Conservation (phyloP, 306 rosid species). For the Begonia peltatifolia region DNA sequence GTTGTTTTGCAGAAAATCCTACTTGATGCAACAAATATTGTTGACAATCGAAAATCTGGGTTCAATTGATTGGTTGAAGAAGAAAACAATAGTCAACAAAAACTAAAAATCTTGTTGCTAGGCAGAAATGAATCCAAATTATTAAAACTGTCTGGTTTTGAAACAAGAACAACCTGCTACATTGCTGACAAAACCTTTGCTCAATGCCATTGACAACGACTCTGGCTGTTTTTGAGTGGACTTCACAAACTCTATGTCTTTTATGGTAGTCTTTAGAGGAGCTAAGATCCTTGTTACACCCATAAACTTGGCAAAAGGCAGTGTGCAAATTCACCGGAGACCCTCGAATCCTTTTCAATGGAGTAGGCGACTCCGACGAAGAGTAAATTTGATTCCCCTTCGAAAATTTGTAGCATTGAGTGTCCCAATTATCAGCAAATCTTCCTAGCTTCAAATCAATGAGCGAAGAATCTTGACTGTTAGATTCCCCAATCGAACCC, state of each 20-base stretch:
- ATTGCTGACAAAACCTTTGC: slow-evolving; percentile 94
- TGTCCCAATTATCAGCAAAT: slow-evolving; percentile 42
- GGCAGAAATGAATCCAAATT: too few species aligned
- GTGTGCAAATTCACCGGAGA: slow-evolving; percentile 32
- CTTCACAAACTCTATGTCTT: slow-evolving; percentile 89
- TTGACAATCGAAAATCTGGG: too few species aligned
- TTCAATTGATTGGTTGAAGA: too few species aligned
- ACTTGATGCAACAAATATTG: too few species aligned
- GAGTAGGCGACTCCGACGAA: slow-evolving; percentile 50
- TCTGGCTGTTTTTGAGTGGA: slow-evolving; percentile 71
- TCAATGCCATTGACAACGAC: slow-evolving; percentile 73
- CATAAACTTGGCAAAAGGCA: slow-evolving; percentile 75
- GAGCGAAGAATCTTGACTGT: slow-evolving; percentile 40
- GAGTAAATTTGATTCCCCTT: slow-evolving; percentile 27
- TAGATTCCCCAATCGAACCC: slow-evolving; percentile 40
- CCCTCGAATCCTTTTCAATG: slow-evolving; percentile 39
- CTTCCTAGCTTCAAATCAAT: slow-evolving; percentile 73
- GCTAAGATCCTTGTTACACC: slow-evolving; percentile 76
- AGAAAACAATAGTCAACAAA: too few species aligned
- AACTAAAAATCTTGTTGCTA: too few species aligned
- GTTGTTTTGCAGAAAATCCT: too few species aligned
- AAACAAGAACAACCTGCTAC: slow-evolving; percentile 56
- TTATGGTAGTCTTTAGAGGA: slow-evolving; percentile 75
- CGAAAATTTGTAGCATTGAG: slow-evolving; percentile 18
- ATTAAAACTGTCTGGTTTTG: not conserved